Percentiles rank a stretch among this genome's conserved stretches.
Evolutionary conservation across 768 basidiomycete genomes (phyloP).

Genomic region (Amylocystis lapponica): DNA sequence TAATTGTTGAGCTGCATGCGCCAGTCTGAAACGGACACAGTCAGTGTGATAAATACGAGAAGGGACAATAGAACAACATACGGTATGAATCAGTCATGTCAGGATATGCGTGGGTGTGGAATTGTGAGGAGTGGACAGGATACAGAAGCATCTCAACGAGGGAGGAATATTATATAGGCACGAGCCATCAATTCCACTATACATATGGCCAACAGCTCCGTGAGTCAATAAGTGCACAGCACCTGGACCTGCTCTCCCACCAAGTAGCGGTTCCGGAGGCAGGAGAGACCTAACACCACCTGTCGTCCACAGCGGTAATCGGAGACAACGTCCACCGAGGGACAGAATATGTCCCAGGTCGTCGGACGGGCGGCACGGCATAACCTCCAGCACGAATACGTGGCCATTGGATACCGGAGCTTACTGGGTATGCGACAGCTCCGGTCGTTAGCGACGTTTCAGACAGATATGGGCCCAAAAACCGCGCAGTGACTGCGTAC

Average conservation of each 20-base stretch:
- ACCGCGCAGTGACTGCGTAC: too few species aligned
- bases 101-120: background rate
- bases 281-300: too few species aligned
- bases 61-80: slow-evolving; percentile 4
- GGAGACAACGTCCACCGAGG: too few species aligned
- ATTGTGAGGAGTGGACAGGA: background rate
- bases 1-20: slow-evolving; percentile 28
- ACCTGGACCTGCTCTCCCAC: slow-evolving; percentile 3
- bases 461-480: too few species aligned
- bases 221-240: slow-evolving; percentile 20
- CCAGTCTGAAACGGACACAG: slow-evolving; percentile 17
- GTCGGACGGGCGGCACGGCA: too few species aligned
- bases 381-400: too few species aligned
- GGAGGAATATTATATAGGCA: slow-evolving; percentile 8
- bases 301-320: too few species aligned
- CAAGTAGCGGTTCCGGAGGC: too few species aligned
- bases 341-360: too few species aligned
- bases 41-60: background rate
- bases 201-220: slow-evolving; percentile 1
- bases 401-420: too few species aligned
- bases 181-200: background rate
- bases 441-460: too few species aligned
- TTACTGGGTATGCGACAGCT: too few species aligned
- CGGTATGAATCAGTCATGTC: slow-evolving; percentile 9
- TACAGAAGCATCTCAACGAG: background rate